Base-by-base conservation (phyloP, 2,329 filamentous ascomycete genomes). In the Exophiala viscosa region DNA sequence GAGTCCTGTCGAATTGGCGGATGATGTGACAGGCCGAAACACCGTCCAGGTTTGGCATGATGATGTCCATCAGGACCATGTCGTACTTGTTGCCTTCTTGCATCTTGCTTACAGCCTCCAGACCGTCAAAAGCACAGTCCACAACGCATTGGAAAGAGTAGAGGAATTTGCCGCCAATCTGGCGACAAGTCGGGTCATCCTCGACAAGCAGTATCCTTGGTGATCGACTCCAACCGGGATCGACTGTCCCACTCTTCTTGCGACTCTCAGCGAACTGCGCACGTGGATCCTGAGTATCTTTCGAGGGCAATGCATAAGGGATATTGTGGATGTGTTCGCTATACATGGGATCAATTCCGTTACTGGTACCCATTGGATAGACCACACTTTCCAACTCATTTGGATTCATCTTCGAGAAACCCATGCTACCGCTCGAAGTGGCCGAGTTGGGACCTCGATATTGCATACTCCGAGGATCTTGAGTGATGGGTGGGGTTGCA, bases 31-130 rank as follows among this genome's bases (percentile, higher is more conserved):
- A 96, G 2, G 93, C 92, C 13, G 91, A 96, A 5, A 97, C 90
- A 62, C 93, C 93, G 65, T 97, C 93, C 48, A 97, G 78, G 60
- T 91, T 87, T 5, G 93, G 93, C 93, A 99, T 97, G 62, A 99
- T 95, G 60, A 99, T 92, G 66, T 93, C 88, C 88, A 92, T 92
- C 57, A 92, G 81, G 59, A 92, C 89, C 55, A 86, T 67, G 64
- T 86, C 83, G 62, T 85, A 86, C 61, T 84, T 84, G 4, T 77
- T 76, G 5, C 82, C 82, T 36, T 74, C 73, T 59, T 84, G 83
- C 65, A 96, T 86, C 67, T 93, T 93, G 66, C 87, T 89, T 44
- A 96, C 91, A 46, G 93, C 93, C 68, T 96, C 90, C 40, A 95
- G 77, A 43, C 93, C 93, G 68, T 99, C 87, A 57, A 87, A 80